A percentile compares a stretch with the other conserved stretches of the same genome.
Conservation (phyloP, 1,139 yeast species). For the Ogataea hybrid region DNA sequence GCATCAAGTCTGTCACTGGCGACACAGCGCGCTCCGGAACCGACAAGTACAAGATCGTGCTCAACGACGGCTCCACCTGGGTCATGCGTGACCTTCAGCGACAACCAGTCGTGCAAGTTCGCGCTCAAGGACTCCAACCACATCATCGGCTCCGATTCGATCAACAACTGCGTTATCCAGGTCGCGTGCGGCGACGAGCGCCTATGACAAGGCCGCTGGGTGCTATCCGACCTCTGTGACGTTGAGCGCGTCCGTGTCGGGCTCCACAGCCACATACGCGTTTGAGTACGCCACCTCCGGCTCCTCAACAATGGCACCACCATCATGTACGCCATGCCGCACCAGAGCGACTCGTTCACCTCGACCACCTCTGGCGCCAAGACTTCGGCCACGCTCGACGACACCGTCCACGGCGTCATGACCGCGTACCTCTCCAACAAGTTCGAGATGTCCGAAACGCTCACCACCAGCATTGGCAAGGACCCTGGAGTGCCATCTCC, state of each 20-base stretch:
- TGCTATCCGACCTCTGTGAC: slow-evolving; percentile 38
- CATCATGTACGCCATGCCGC: slow-evolving; percentile 59
- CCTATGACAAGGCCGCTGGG: slow-evolving; percentile 55
- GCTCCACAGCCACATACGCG: slow-evolving; percentile 35
- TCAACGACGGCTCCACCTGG: slow-evolving; percentile 43
- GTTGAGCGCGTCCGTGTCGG: slow-evolving; percentile 26
- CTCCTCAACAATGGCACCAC: slow-evolving; percentile 31
- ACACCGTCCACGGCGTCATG: slow-evolving; percentile 65
- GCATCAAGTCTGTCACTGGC: slow-evolving; percentile 32
- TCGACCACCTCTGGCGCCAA: slow-evolving; percentile 21
- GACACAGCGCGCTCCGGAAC: slow-evolving; percentile 26
- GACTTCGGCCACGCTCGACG: slow-evolving; percentile 49
- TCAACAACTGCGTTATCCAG: slow-evolving; percentile 37
- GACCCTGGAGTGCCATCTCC: slow-evolving; percentile 57
- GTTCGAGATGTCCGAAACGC: slow-evolving; percentile 45
- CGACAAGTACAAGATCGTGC: slow-evolving; percentile 39
- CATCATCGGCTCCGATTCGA: slow-evolving; percentile 42
- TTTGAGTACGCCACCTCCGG: slow-evolving; percentile 38
- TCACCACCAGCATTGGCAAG: slow-evolving; percentile 49
- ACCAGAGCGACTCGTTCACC: slow-evolving; percentile 52
- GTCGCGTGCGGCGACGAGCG: slow-evolving; percentile 37
- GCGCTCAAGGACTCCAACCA: slow-evolving; percentile 47
- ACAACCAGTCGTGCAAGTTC: slow-evolving; percentile 39
- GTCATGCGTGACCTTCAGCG: slow-evolving; percentile 38
- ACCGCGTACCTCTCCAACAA: slow-evolving; percentile 51